Conservation (phyloP, 108 stramenopile genomes). For the Skeletonema grethae region DNA sequence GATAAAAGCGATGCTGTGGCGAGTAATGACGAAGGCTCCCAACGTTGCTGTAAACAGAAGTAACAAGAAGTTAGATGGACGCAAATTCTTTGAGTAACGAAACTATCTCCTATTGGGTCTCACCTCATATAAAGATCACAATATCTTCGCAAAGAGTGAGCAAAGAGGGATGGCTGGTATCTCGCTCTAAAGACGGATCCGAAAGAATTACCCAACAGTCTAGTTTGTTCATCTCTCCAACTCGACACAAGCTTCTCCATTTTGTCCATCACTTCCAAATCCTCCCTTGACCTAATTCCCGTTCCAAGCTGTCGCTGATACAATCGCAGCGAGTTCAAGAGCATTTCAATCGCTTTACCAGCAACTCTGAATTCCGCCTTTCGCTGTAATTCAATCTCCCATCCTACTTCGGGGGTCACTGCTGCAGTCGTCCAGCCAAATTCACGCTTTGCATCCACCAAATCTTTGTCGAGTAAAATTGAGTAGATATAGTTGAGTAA, state of each 20-base stretch:
- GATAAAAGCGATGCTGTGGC: constrained; percentile 87
- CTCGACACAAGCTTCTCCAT: constrained; percentile 74
- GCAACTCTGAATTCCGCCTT: constrained; percentile 56
- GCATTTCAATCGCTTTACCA: constrained; percentile 72
- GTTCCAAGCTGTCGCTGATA: constrained; percentile 70
- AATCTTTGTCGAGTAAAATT: constrained; percentile 49
- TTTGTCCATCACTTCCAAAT: constrained; percentile 64
- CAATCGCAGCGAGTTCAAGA: constrained; percentile 64
- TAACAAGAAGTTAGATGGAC: not conserved
- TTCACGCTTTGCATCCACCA: constrained; percentile 94
- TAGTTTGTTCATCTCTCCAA: constrained; percentile 80
- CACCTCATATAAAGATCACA: constrained; percentile 54
- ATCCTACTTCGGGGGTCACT: constrained; percentile 79
- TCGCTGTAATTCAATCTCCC: constrained; percentile 67
- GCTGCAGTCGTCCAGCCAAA: constrained; percentile 92
- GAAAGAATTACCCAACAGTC: constrained; percentile 80
- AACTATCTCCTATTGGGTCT: not conserved
- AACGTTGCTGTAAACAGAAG: constrained; percentile 35
- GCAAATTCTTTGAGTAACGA: not conserved
- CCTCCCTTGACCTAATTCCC: constrained; percentile 54
- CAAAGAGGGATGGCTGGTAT: constrained; percentile 70
- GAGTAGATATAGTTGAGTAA: not conserved
- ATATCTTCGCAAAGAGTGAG: constrained; percentile 46
- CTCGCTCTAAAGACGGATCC: constrained; percentile 86
- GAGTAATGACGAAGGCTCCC: constrained; percentile 74